phyloP scores from a whole-genome alignment of 306 rosid species.

The Potentilla sterilis region DNA sequence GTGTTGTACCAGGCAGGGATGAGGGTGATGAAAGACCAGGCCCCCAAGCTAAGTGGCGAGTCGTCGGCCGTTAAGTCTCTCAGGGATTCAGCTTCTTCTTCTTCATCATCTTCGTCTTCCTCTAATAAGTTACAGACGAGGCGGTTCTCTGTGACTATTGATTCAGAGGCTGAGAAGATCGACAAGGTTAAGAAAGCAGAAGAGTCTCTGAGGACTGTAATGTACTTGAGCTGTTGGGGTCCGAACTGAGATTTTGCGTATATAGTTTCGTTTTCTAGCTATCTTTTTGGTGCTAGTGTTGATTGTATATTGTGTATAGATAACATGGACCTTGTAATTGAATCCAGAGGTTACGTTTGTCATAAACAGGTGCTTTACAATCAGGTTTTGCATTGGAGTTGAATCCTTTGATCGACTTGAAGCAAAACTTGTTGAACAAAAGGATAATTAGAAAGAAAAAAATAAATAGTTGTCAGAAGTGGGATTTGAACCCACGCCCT shows the following conservation, averaged over 20 bases:
- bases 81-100: slow-evolving; percentile 38
- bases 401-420: too few species aligned
- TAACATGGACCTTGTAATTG: too few species aligned
- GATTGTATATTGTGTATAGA: not conserved
- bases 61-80: slow-evolving; percentile 38
- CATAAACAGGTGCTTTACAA: too few species aligned
- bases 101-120: slow-evolving; percentile 26
- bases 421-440: too few species aligned
- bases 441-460: too few species aligned
- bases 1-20: slow-evolving; percentile 30
- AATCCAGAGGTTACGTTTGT: too few species aligned
- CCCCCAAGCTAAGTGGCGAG: slow-evolving; percentile 42
- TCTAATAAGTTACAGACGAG: slow-evolving; percentile 33
- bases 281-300: not conserved
- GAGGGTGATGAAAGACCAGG: slow-evolving; percentile 50
- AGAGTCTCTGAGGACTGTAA: slow-evolving; percentile 65
- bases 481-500: slow-evolving; percentile 14
- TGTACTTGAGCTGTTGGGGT: slow-evolving; percentile 89
- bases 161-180: slow-evolving; percentile 23
- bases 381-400: too few species aligned
- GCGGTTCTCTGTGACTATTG: slow-evolving; percentile 25
- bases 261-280: not conserved
- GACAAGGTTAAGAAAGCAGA: slow-evolving; percentile 52
- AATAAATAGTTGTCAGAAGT: not conserved
- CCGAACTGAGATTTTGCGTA: slow-evolving; percentile 37